phyloP scores from a whole-genome alignment of 129 eudicot species.

The Mikania micrantha region DNA sequence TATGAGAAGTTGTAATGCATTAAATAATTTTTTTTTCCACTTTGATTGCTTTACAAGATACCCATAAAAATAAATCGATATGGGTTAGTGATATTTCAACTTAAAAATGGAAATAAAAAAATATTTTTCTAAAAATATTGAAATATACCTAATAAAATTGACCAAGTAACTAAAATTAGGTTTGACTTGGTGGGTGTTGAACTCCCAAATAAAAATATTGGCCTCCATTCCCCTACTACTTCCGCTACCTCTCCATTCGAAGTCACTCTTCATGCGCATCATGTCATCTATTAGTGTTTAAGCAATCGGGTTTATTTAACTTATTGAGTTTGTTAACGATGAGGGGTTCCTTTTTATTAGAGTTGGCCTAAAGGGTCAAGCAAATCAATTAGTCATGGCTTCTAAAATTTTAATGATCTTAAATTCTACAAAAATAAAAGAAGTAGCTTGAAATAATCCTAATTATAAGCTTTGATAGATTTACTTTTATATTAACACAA shows the following conservation, averaged over 20 bases:
- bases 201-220: conserved; percentile 4
- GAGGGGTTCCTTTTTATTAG: too few relatives aligned
- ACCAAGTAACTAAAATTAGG: conserved; percentile 9
- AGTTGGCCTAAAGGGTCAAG: too few relatives aligned
- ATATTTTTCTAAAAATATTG: neutral
- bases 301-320: neutral
- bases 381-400: too few relatives aligned
- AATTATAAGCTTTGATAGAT: too few relatives aligned
- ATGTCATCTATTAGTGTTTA: too few relatives aligned
- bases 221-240: conserved; percentile 7
- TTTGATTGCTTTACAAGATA: neutral
- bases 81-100: neutral
- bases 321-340: too few relatives aligned
- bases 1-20: too few relatives aligned
- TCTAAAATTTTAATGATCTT: too few relatives aligned
- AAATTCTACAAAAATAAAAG: too few relatives aligned
- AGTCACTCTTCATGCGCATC: neutral
- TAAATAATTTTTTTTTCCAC: neutral
- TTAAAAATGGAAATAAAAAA: neutral
- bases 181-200: conserved; percentile 20
- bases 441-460: too few relatives aligned
- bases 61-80: neutral
- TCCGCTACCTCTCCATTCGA: neutral
- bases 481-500: too few relatives aligned
- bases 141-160: conserved; percentile 16